Percentiles rank a stretch among this genome's conserved stretches.
Evolutionary conservation across 345 rosid genomes (phyloP).

Genomic region (Mallotus nudiflorus): DNA sequence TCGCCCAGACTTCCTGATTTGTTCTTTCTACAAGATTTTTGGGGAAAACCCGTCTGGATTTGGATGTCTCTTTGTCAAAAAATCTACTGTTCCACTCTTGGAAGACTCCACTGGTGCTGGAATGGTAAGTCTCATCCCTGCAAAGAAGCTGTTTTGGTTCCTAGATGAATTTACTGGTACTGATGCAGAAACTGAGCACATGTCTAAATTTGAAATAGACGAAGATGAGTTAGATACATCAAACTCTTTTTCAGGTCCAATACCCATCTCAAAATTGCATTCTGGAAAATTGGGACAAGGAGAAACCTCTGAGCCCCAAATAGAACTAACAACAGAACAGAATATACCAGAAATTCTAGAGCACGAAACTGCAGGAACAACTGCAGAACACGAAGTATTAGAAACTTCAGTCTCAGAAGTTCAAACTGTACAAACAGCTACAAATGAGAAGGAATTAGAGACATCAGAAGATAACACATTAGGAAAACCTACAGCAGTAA

Average conservation of each 20-base stretch:
- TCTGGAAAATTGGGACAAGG: constrained; percentile 25
- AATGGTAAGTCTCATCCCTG: constrained; percentile 67
- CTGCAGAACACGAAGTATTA: constrained; percentile 25
- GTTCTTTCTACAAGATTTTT: constrained; percentile 87
- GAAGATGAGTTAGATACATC: constrained; percentile 36
- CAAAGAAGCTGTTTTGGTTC: constrained; percentile 35
- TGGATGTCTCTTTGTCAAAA: constrained; percentile 90
- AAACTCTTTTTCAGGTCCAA: constrained; percentile 44
- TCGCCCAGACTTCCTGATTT: constrained; percentile 81
- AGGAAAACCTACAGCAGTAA: constrained; percentile 12
- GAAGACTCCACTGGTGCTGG: constrained; percentile 58
- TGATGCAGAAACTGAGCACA: constrained; percentile 29
- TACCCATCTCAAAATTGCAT: constrained; percentile 29
- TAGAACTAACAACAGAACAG: constrained; percentile 22
- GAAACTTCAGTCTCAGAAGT: constrained; percentile 16
- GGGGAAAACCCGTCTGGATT: constrained; percentile 95
- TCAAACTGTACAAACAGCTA: constrained; percentile 27
- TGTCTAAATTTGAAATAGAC: constrained; percentile 16
- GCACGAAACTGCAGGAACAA: constrained; percentile 19
- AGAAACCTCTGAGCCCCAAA: constrained; percentile 30
- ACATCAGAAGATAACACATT: constrained; percentile 2
- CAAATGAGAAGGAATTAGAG: constrained; percentile 23
- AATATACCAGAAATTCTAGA: constrained; percentile 14
- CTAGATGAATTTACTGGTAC: constrained; percentile 41
- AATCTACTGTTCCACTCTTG: constrained; percentile 55